These are phyloP conservation scores for Rubus idaeus DNA, from an alignment of 306 rosid species.

Conservation along the genomic window DNA sequence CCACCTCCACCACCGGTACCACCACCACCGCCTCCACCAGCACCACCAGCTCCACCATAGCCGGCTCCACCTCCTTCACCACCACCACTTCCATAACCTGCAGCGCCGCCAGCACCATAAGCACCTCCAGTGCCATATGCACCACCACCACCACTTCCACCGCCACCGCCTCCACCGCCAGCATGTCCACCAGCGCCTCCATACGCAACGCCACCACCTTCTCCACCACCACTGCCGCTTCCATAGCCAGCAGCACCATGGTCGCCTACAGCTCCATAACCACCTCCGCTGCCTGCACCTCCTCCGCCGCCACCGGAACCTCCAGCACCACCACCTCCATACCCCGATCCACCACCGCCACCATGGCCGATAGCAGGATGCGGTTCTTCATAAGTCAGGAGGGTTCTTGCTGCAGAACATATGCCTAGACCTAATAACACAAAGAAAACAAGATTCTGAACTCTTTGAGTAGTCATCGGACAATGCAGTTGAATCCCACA, in stretches of 20 bases:
- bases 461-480: slow-evolving; percentile 49
- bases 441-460: slow-evolving; percentile 37
- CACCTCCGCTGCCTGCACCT: slow-evolving; percentile 35
- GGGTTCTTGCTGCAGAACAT: slow-evolving; percentile 56
- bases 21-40: slow-evolving; percentile 28
- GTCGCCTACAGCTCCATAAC: slow-evolving; percentile 18
- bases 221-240: slow-evolving; percentile 31
- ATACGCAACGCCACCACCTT: slow-evolving; percentile 24
- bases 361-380: slow-evolving; percentile 23
- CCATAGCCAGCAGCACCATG: slow-evolving; percentile 43
- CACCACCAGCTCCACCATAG: slow-evolving; percentile 30
- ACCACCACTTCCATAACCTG: slow-evolving; percentile 36
- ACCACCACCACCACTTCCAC: slow-evolving; percentile 33
- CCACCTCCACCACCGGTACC: slow-evolving; percentile 24
- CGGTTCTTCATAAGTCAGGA: slow-evolving; percentile 39
- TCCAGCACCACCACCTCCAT: slow-evolving; percentile 30
- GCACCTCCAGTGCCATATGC: slow-evolving; percentile 36
- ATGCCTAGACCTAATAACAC: slow-evolving; percentile 44
- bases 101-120: slow-evolving; percentile 23
- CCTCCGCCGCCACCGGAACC: slow-evolving; percentile 41
- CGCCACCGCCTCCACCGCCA: slow-evolving; percentile 32
- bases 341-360: slow-evolving; percentile 31
- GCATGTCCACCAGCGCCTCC: slow-evolving; percentile 33
- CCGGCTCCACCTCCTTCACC: slow-evolving; percentile 34
- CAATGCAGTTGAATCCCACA: slow-evolving; percentile 14